Evolutionary conservation across 352 stramenopile genomes (phyloP).

Genomic region (Aphanomyces cochlioides): DNA sequence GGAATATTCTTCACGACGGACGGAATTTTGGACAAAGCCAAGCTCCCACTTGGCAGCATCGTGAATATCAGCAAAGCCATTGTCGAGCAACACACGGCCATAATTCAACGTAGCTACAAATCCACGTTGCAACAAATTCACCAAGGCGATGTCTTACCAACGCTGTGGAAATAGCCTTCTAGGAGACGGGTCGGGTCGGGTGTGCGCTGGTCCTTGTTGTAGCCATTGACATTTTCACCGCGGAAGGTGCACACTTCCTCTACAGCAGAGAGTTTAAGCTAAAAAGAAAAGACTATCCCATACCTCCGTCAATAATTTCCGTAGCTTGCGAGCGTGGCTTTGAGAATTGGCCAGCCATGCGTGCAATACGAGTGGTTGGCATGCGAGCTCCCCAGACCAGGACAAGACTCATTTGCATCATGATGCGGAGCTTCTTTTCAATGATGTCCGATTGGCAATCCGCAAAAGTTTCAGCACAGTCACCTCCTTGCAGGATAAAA

Average conservation of each 20-base stretch:
- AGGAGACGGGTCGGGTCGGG: constrained; percentile 94
- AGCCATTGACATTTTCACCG: constrained; percentile 98
- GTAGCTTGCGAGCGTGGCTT: constrained; percentile 95
- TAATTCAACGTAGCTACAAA: constrained; percentile 94
- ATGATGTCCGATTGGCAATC: constrained; percentile 84
- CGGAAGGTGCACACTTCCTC: constrained; percentile 95
- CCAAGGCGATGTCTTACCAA: constrained; percentile 35
- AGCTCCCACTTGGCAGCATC: constrained; percentile 97
- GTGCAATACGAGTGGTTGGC: constrained; percentile 94
- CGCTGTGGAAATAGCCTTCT: constrained; percentile 96
- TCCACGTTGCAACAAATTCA: constrained; percentile 13
- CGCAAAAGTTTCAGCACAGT: constrained; percentile 97
- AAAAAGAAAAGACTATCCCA: neutral
- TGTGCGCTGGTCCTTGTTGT: constrained; percentile 87
- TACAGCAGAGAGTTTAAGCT: constrained; percentile 19
- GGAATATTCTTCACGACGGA: constrained; percentile 90
- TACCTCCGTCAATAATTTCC: constrained; percentile 89
- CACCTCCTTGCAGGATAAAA: constrained; percentile 97
- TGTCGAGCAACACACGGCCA: constrained; percentile 91
- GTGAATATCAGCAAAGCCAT: constrained; percentile 96
- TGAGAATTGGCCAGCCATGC: constrained; percentile 98
- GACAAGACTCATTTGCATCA: constrained; percentile 97
- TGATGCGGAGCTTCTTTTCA: constrained; percentile 92
- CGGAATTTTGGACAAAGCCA: constrained; percentile 96
- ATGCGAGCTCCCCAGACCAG: constrained; percentile 97